These are phyloP conservation scores for Nakaseomyces sp. DNA, from an alignment of 1,139 yeast genomes.

Conservation along the genomic window DNA sequence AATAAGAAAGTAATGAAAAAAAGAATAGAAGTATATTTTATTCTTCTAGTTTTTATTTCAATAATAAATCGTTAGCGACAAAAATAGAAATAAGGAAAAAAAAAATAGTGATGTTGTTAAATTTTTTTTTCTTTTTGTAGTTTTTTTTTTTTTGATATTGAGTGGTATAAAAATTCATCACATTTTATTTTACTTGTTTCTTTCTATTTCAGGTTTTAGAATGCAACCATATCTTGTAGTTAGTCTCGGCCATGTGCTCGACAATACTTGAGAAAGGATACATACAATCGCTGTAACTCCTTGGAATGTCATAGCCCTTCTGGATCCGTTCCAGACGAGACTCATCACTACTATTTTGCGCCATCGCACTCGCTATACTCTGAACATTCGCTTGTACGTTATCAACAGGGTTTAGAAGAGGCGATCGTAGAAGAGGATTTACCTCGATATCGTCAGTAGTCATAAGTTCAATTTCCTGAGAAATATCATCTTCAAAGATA, in stretches of 20 bases:
- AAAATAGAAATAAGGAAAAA: background rate
- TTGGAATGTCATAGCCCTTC: background rate
- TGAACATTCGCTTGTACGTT: background rate
- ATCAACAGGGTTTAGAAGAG: background rate
- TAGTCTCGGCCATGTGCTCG: conserved; percentile 5
- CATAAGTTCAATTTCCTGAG: conserved; percentile 1
- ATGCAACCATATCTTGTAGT: conserved; percentile 1
- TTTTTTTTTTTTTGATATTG: too few relatives aligned
- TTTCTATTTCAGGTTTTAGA: background rate
- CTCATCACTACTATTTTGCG: background rate
- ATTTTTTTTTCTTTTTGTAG: too few relatives aligned
- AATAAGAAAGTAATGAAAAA: too few relatives aligned
- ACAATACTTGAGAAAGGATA: conserved; percentile 2
- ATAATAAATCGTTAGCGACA: background rate
- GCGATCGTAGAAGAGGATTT: conserved; percentile 1
- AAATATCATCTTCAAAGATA: conserved; percentile 2
- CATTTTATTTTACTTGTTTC: too few relatives aligned
- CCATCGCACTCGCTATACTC: background rate
- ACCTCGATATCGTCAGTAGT: background rate
- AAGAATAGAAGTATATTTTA: too few relatives aligned
- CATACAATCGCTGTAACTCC: conserved; percentile 1
- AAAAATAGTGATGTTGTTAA: background rate
- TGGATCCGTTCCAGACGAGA: conserved; percentile 2
- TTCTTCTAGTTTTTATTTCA: too few relatives aligned
- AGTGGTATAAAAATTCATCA: too few relatives aligned